Conservation (phyloP, 176 grass and related monocot genomes). For the Ananas comosus region DNA sequence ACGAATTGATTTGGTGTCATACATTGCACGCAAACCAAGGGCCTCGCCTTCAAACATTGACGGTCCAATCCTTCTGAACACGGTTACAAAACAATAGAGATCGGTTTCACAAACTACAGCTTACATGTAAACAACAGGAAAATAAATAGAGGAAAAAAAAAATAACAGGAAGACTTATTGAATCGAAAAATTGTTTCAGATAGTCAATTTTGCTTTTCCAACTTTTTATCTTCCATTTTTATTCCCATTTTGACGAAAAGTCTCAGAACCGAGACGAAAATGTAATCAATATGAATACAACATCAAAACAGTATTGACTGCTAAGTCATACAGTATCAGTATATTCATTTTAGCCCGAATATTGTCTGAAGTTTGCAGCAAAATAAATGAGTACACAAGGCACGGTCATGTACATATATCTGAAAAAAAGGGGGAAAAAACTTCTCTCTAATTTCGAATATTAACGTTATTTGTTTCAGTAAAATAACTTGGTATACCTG, state of each 20-base stretch:
- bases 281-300: too few relatives aligned
- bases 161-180: too few relatives aligned
- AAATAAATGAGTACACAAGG: not conserved
- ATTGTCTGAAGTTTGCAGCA: not conserved
- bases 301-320: too few relatives aligned
- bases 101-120: not conserved
- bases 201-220: too few relatives aligned
- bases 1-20: conserved; percentile 71
- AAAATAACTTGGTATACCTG: conserved; percentile 27
- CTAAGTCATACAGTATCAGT: too few relatives aligned
- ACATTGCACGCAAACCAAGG: conserved; percentile 79
- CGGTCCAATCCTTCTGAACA: conserved; percentile 55
- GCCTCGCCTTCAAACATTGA: conserved; percentile 96
- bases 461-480: not conserved
- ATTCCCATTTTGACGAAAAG: too few relatives aligned
- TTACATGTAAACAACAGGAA: not conserved
- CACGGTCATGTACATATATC: not conserved
- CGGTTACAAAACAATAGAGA: conserved; percentile 2
- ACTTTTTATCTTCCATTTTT: too few relatives aligned
- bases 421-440: not conserved
- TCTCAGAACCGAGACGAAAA: too few relatives aligned
- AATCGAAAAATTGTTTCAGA: too few relatives aligned
- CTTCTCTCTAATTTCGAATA: not conserved
- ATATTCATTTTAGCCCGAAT: too few relatives aligned
- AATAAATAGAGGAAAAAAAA: not conserved